Conservation (phyloP, 2,329 filamentous ascomycete genomes). For the Akanthomyces dipterigenus region DNA sequence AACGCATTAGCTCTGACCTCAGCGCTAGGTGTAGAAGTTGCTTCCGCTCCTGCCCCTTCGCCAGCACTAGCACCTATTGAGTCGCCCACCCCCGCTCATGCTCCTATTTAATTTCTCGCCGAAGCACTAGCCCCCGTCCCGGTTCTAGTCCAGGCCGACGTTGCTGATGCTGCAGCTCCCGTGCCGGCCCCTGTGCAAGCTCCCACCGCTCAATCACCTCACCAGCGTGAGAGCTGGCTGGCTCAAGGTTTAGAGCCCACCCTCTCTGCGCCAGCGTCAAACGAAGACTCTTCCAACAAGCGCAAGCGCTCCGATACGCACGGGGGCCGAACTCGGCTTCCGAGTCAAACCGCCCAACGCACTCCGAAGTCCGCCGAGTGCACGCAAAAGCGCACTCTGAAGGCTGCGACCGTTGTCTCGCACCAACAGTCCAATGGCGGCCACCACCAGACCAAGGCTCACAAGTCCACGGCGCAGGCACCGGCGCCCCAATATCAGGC, state of each 20-base stretch:
- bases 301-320: constrained; percentile 64
- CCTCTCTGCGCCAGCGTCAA: constrained; percentile 34
- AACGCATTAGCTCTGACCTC: not conserved
- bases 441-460: constrained; percentile 37
- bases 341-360: constrained; percentile 26
- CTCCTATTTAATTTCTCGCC: not conserved
- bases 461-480: constrained; percentile 35
- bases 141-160: too few species aligned
- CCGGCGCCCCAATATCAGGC: constrained; percentile 35
- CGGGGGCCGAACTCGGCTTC: constrained; percentile 35
- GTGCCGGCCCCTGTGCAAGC: constrained; percentile 22
- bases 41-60: not conserved
- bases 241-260: constrained; percentile 33
- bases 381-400: constrained; percentile 26
- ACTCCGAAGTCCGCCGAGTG: constrained; percentile 12
- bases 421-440: constrained; percentile 30
- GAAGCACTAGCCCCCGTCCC: not conserved
- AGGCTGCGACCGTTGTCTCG: constrained; percentile 33
- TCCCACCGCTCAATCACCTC: constrained; percentile 15
- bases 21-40: not conserved
- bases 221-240: constrained; percentile 36
- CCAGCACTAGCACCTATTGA: constrained; percentile 18
- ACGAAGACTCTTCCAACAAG: constrained; percentile 45
- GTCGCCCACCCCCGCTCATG: not conserved
- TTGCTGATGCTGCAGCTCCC: constrained; percentile 16